Evolutionary conservation across 2,329 filamentous ascomycete genomes (phyloP).

Genomic region (Chaetothyriales sp.): DNA sequence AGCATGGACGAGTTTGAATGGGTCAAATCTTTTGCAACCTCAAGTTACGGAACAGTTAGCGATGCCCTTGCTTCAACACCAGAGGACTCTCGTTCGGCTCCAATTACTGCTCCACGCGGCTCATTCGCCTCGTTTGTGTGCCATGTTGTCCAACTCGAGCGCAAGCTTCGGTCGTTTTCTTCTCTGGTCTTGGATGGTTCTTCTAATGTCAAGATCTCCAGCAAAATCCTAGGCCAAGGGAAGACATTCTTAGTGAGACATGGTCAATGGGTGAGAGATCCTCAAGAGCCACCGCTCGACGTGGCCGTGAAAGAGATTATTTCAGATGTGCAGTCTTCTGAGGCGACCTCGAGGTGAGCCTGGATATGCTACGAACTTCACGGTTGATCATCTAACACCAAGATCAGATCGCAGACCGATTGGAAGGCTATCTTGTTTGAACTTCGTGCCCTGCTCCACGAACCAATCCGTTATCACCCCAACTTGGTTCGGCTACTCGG

Average conservation of each 20-base stretch:
- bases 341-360: slow-evolving; percentile 1
- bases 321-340: neutral
- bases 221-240: slow-evolving; percentile 1
- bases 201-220: slow-evolving; percentile 1
- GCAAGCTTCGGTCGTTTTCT: slow-evolving; percentile 1
- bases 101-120: neutral
- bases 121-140: slow-evolving; percentile 1
- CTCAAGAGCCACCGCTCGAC: neutral
- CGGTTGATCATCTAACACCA: neutral
- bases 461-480: slow-evolving; percentile 2
- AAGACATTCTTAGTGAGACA: slow-evolving; percentile 2
- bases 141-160: slow-evolving; percentile 1
- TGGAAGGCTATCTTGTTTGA: slow-evolving; percentile 3
- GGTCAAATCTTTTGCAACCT: slow-evolving; percentile 1
- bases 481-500: slow-evolving; percentile 3
- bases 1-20: slow-evolving; percentile 1
- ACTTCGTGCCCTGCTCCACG: slow-evolving; percentile 1
- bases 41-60: slow-evolving; percentile 1
- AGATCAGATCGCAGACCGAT: neutral
- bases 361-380: neutral
- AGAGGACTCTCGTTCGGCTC: neutral
- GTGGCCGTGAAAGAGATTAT: slow-evolving; percentile 1
- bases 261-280: slow-evolving; percentile 1
- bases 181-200: slow-evolving; percentile 1
- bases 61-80: neutral